phyloP scores from a whole-genome alignment of 1,139 yeast species.

The Nakaseomyces glabratus region DNA sequence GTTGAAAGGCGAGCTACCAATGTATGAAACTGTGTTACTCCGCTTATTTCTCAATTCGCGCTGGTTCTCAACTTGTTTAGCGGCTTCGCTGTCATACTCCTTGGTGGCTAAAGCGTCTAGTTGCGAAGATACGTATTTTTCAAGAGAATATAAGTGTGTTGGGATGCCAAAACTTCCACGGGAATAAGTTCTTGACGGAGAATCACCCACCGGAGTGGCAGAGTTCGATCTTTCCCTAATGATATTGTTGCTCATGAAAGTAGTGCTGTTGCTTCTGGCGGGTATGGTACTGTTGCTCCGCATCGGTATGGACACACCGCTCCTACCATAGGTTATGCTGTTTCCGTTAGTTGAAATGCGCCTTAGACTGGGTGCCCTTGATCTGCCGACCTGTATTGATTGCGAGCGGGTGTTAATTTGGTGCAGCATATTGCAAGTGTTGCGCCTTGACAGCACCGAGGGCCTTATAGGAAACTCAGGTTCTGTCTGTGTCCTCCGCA shows the following conservation, averaged over 20 bases:
- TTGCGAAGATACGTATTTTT: constrained; percentile 24
- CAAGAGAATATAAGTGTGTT: constrained; percentile 27
- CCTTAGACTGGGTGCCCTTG: constrained; percentile 1
- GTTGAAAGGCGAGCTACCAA: not conserved
- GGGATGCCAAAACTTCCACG: constrained; percentile 19
- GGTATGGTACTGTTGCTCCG: not conserved
- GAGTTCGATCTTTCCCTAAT: constrained; percentile 1
- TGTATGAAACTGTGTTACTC: constrained; percentile 1
- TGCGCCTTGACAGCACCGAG: constrained; percentile 4
- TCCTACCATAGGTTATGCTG: too few relatives aligned
- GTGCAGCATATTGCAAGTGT: constrained; percentile 4
- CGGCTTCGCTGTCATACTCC: constrained; percentile 4
- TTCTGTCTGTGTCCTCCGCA: constrained; percentile 1
- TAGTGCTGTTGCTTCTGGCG: constrained; percentile 3
- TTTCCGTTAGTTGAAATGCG: constrained; percentile 3
- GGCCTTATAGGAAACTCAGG: constrained; percentile 5
- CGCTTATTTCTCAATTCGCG: not conserved
- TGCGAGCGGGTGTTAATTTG: constrained; percentile 1
- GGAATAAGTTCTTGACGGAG: constrained; percentile 2
- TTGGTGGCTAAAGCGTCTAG: constrained; percentile 20
- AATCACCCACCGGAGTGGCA: not conserved
- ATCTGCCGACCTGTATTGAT: not conserved
- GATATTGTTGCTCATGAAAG: not conserved
- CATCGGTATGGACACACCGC: not conserved
- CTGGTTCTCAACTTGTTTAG: not conserved